Conservation (phyloP, 2,329 filamentous ascomycete genomes). For the Lojkania enalia region DNA sequence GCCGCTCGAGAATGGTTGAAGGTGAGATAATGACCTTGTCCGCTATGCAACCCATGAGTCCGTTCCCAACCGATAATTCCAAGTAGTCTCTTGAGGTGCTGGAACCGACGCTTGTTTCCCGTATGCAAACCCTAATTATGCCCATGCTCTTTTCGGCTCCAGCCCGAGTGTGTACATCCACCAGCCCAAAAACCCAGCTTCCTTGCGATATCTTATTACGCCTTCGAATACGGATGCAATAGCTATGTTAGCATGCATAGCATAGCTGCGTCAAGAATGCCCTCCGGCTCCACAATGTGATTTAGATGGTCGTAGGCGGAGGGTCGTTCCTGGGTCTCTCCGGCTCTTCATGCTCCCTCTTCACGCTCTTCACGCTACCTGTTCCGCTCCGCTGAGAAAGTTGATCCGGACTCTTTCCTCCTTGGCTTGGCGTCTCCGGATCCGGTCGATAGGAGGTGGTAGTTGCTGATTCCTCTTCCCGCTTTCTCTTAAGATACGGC, state of each 20-base stretch:
- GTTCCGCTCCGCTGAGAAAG: constrained; percentile 39
- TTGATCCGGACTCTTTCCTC: constrained; percentile 38
- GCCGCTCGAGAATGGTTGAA: constrained; percentile 26
- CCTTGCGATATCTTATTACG: too few relatives aligned
- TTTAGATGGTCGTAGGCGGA: constrained; percentile 15
- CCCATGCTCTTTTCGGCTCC: constrained; percentile 20
- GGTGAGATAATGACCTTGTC: constrained; percentile 24
- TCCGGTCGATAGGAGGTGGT: constrained; percentile 24
- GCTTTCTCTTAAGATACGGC: constrained; percentile 35
- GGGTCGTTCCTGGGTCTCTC: constrained; percentile 25
- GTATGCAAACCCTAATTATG: constrained; percentile 11
- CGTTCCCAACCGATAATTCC: constrained; percentile 12
- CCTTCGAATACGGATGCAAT: too few relatives aligned
- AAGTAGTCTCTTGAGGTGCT: constrained; percentile 2
- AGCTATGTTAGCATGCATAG: constrained; percentile 15
- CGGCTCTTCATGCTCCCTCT: constrained; percentile 35
- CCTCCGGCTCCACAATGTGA: background rate
- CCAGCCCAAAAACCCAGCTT: constrained; percentile 4
- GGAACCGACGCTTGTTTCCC: constrained; percentile 6
- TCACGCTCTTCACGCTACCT: constrained; percentile 41
- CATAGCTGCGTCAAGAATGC: background rate
- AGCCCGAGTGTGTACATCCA: constrained; percentile 14
- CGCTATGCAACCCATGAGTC: constrained; percentile 19
- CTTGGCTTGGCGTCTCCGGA: constrained; percentile 31
- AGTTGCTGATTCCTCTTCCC: constrained; percentile 29